A percentile compares a stretch with the other conserved stretches of the same genome.
These are phyloP conservation scores for Escovopsis sp. DNA, from an alignment of 2,329 filamentous ascomycete genomes.

Conservation along the genomic window DNA sequence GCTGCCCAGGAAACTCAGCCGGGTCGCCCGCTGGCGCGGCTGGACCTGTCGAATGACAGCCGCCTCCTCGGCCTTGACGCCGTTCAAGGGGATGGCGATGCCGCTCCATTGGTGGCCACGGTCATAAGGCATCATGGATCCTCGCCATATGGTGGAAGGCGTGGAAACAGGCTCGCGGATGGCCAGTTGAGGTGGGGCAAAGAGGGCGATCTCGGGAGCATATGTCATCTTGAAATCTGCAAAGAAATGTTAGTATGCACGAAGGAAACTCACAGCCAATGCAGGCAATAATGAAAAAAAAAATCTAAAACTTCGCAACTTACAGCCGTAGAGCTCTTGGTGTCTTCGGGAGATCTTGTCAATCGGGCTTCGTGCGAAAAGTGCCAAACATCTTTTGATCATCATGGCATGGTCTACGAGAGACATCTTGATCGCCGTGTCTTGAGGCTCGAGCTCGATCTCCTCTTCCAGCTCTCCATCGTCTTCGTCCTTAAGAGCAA, in stretches of 20 bases:
- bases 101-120: constrained; percentile 19
- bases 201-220: constrained; percentile 49
- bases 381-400: constrained; percentile 65
- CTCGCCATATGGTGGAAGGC: constrained; percentile 31
- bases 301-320: constrained; percentile 19
- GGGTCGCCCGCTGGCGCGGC: constrained; percentile 34
- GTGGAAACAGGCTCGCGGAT: constrained; percentile 26
- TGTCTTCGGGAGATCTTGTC: constrained; percentile 40
- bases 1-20: constrained; percentile 43
- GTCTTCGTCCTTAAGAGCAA: constrained; percentile 23
- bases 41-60: constrained; percentile 36
- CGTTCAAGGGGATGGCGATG: constrained; percentile 20
- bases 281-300: not conserved
- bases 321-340: constrained; percentile 50
- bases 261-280: too few relatives aligned
- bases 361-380: constrained; percentile 50
- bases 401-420: constrained; percentile 80
- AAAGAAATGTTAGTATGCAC: constrained; percentile 7
- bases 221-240: constrained; percentile 48
- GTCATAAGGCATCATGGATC: constrained; percentile 32
- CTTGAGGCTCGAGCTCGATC: constrained; percentile 40
- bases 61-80: constrained; percentile 31
- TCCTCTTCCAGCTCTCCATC: constrained; percentile 26
- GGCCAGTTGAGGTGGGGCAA: constrained; percentile 34
- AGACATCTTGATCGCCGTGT: constrained; percentile 70